Evolutionary conservation across 495 filamentous ascomycete genomes (phyloP), one percentile per base, ranked within the genome.

Genomic region (Neurospora terricola): DNA sequence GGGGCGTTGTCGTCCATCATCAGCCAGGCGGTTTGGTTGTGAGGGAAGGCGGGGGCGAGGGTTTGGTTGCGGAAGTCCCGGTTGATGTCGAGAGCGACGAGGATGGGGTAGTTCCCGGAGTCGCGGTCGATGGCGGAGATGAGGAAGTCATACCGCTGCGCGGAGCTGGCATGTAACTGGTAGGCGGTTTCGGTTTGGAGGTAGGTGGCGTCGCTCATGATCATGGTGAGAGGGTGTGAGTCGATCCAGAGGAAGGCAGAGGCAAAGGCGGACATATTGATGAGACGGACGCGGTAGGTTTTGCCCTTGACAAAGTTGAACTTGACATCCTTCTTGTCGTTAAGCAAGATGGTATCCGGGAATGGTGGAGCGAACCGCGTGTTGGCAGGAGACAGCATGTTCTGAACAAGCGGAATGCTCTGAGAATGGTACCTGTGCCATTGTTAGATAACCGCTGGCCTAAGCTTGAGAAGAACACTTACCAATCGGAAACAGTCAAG

Each of bases 201-300:
- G 66, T 84, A 84, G 16, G 79, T 75, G 14, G 76, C 83, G 68
- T 89, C 87, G 2, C 84, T 84, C 79, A 84, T 82, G 69, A 89
- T 87, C 70, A 93, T 84, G 69, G 91, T 85, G 70, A 85, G 88
- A 73, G 91, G 88, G 11, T 87, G 86, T 14, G 90, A 87, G 71
- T 80, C 79, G 82, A 94, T 88, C 77, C 90, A 88, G 75, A 94
- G 80, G 76, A 91, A 84, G 54, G 87, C 84, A 27, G 84, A 82
- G 6, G 86, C 87, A 71, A 93, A 87, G 4, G 90, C 90, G 0
- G 86, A 87, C 59, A 92, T 90, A 78, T 91, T 94, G 75, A 94
- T 87, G 71, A 96, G 82, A 5, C 90, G 90, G 70, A 97, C 78
- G 39, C 93, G 84, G 75, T 96, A 96, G 0, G 92, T 96, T 78